Percentiles rank a stretch among this genome's conserved stretches.
Evolutionary conservation across 371 early-diverging fungal genomes (phyloP).

Genomic region (Nosema bombycis): DNA sequence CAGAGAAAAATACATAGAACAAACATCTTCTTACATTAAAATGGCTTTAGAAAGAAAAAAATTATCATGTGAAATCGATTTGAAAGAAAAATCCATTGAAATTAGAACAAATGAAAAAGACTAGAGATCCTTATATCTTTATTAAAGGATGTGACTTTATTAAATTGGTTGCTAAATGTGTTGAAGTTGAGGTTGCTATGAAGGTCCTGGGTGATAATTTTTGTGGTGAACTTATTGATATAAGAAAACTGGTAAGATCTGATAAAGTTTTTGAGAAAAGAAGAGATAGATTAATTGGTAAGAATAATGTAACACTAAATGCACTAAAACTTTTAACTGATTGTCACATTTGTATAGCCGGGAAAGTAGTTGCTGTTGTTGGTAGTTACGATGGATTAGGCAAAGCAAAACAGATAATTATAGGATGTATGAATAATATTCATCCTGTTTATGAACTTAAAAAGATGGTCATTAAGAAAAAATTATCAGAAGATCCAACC

Average conservation of each 20-base stretch:
- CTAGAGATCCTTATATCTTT: conserved; percentile 89
- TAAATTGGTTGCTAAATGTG: conserved; percentile 83
- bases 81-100: conserved; percentile 89
- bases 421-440: conserved; percentile 88
- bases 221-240: conserved; percentile 89
- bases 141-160: conserved; percentile 89
- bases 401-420: conserved; percentile 77
- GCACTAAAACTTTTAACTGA: conserved; percentile 90
- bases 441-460: conserved; percentile 99
- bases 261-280: conserved; percentile 94
- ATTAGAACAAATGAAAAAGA: conserved; percentile 87
- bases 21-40: conserved; percentile 87
- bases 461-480: conserved; percentile 89
- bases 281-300: conserved; percentile 87
- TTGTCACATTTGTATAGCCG: conserved; percentile 90
- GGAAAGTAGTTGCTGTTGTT: conserved; percentile 88
- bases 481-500: conserved; percentile 86
- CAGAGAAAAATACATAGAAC: conserved; percentile 83
- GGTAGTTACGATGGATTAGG: conserved; percentile 76
- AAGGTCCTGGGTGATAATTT: conserved; percentile 77
- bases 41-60: conserved; percentile 77
- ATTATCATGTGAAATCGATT: conserved; percentile 79
- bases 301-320: conserved; percentile 86
- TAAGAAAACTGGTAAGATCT: conserved; percentile 80
- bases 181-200: conserved; percentile 78